A percentile compares a stretch with the other conserved stretches of the same genome.
phyloP scores from a whole-genome alignment of 768 basidiomycete species.

The Kwoniella heveanensis region DNA sequence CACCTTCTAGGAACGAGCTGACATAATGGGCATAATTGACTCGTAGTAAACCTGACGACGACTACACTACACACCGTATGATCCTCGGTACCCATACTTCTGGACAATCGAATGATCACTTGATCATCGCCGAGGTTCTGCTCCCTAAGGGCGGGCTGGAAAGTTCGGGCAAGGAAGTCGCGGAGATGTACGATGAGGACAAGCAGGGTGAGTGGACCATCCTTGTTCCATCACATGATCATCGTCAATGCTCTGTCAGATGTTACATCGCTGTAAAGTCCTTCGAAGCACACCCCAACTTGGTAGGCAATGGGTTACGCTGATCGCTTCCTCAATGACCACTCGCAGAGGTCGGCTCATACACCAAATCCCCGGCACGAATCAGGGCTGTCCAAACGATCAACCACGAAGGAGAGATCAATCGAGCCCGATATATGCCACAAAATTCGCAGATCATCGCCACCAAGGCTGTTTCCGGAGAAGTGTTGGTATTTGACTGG shows the following conservation, averaged over 20 bases:
- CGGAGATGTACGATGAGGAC: slow-evolving; percentile 90
- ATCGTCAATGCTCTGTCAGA: too few relatives aligned
- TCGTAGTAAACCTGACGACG: slow-evolving; percentile 65
- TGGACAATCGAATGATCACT: slow-evolving; percentile 86
- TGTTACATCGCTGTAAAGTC: too few relatives aligned
- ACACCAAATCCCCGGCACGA: slow-evolving; percentile 79
- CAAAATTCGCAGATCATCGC: slow-evolving; percentile 97
- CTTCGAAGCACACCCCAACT: too few relatives aligned
- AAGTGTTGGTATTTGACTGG: slow-evolving; percentile 92
- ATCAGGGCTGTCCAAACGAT: slow-evolving; percentile 90
- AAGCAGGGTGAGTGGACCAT: slow-evolving; percentile 67
- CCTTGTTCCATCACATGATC: too few relatives aligned
- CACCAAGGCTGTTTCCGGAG: slow-evolving; percentile 86
- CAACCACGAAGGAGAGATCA: slow-evolving; percentile 93
- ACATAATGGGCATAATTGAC: slow-evolving; percentile 4
- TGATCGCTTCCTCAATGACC: not conserved
- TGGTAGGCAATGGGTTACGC: not conserved
- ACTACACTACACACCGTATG: slow-evolving; percentile 92
- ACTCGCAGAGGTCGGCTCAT: slow-evolving; percentile 77
- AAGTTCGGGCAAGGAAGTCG: slow-evolving; percentile 61
- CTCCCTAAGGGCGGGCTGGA: slow-evolving; percentile 77
- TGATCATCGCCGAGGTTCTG: slow-evolving; percentile 92
- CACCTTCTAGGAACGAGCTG: too few relatives aligned
- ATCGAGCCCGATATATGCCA: slow-evolving; percentile 97
- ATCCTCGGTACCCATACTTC: slow-evolving; percentile 98